These are phyloP conservation scores for Mallotus japonicus DNA, from an alignment of 441 rosid genomes.

Conservation along the genomic window DNA sequence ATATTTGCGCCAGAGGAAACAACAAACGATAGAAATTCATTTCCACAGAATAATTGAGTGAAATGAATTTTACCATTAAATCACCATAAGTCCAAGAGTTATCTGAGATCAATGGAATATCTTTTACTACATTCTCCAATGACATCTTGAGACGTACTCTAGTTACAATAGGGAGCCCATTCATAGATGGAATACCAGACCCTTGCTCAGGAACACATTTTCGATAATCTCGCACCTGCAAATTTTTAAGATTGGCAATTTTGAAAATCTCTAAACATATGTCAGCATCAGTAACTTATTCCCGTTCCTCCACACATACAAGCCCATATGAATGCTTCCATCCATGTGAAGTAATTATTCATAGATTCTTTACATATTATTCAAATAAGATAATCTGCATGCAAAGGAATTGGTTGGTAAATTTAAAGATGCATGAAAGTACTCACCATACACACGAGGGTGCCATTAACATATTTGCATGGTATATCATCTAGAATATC, in stretches of 20 bases:
- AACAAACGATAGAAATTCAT: not conserved
- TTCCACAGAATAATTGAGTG: constrained; percentile 15
- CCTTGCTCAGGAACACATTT: constrained; percentile 55
- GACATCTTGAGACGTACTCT: constrained; percentile 79
- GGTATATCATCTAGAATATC: constrained; percentile 79
- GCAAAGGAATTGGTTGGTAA: not conserved
- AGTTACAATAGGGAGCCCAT: constrained; percentile 49
- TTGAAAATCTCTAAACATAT: constrained; percentile 3
- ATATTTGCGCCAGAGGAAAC: not conserved
- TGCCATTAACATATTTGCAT: constrained; percentile 75
- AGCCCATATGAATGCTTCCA: constrained; percentile 1
- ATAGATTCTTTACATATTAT: not conserved
- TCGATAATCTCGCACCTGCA: constrained; percentile 88
- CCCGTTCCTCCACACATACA: not conserved
- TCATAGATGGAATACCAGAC: constrained; percentile 31
- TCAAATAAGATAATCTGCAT: not conserved
- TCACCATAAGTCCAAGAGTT: constrained; percentile 95
- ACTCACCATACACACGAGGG: constrained; percentile 81
- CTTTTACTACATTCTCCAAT: constrained; percentile 89
- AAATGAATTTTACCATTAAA: constrained; percentile 64
- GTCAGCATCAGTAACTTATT: constrained; percentile 10
- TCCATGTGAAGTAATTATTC: not conserved
- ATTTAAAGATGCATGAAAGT: constrained; percentile 8
- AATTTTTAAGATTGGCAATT: constrained; percentile 20
- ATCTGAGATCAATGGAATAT: constrained; percentile 76